phyloP scores from a whole-genome alignment of 148 eudicot species.

The Beta vulgaris region DNA sequence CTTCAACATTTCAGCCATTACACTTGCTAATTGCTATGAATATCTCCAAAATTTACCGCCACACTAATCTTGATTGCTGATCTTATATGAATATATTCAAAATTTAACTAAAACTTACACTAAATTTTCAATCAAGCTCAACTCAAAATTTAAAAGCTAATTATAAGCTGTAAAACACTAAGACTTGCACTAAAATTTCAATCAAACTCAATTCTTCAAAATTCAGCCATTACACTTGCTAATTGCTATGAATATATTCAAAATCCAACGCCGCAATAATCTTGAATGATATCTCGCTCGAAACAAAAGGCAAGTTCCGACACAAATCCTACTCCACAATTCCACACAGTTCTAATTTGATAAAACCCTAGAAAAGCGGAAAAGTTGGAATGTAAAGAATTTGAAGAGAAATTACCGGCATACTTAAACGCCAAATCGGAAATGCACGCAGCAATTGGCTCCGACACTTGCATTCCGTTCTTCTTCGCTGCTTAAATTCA shows the following conservation, averaged over 20 bases:
- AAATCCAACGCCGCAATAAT: background rate
- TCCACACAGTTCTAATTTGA: background rate
- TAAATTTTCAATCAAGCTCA: too few relatives aligned
- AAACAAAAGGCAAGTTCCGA: background rate
- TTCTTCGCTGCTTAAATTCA: slow-evolving; percentile 51
- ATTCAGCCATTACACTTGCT: background rate
- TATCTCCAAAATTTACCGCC: too few relatives aligned
- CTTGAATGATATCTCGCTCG: too few relatives aligned
- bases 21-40: too few relatives aligned
- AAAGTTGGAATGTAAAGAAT: background rate
- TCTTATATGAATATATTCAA: too few relatives aligned
- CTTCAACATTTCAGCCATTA: too few relatives aligned
- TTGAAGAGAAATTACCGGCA: slow-evolving; percentile 44
- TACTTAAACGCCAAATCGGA: slow-evolving; percentile 87
- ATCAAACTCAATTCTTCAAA: background rate
- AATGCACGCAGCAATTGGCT: slow-evolving; percentile 65
- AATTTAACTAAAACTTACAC: too few relatives aligned
- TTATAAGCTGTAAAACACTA: too few relatives aligned
- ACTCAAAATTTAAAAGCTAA: too few relatives aligned
- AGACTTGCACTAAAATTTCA: background rate
- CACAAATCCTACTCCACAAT: background rate
- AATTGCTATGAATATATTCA: background rate
- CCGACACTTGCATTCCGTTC: slow-evolving; percentile 66
- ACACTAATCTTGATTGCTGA: too few relatives aligned
- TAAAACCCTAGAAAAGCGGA: slow-evolving; percentile 15